Percentiles rank a stretch among this genome's conserved stretches.
phyloP scores from a whole-genome alignment of 805 yeast genomes.

The Sugiyamaella valdiviana region DNA sequence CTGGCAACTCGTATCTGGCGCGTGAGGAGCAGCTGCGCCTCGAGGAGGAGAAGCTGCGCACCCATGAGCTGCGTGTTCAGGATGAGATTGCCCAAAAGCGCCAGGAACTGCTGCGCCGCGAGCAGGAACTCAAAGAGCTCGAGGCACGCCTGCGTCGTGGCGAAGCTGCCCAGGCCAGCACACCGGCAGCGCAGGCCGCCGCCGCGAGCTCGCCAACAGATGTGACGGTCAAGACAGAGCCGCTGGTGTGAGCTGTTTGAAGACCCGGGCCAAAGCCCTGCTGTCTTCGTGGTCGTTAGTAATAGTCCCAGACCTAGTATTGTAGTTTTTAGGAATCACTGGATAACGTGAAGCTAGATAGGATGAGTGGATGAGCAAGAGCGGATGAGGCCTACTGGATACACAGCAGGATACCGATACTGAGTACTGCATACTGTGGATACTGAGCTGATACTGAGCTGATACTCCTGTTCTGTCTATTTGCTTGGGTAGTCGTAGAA shows the following conservation, averaged over 20 bases:
- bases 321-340: no score
- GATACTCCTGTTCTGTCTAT: background rate
- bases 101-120: constrained; percentile 77
- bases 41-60: constrained; percentile 82
- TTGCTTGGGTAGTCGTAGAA: constrained; percentile 35
- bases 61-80: constrained; percentile 84
- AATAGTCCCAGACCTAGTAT: no score
- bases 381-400: no score
- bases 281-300: no score
- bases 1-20: constrained; percentile 43
- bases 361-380: no score
- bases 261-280: no score
- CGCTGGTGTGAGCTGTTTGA: background rate
- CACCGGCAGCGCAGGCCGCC: constrained; percentile 1
- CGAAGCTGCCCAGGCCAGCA: constrained; percentile 3
- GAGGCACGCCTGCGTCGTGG: constrained; percentile 38
- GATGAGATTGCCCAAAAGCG: constrained; percentile 75
- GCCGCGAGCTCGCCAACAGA: constrained; percentile 1
- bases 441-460: no score
- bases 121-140: constrained; percentile 75
- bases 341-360: no score
- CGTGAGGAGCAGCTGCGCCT: constrained; percentile 86
- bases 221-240: constrained; percentile 8
- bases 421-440: no score
- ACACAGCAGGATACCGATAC: no score